Evolutionary conservation across 2,329 filamentous ascomycete genomes (phyloP), one percentile per base, ranked within the genome.

Genomic region (Clonostachys byssicola): DNA sequence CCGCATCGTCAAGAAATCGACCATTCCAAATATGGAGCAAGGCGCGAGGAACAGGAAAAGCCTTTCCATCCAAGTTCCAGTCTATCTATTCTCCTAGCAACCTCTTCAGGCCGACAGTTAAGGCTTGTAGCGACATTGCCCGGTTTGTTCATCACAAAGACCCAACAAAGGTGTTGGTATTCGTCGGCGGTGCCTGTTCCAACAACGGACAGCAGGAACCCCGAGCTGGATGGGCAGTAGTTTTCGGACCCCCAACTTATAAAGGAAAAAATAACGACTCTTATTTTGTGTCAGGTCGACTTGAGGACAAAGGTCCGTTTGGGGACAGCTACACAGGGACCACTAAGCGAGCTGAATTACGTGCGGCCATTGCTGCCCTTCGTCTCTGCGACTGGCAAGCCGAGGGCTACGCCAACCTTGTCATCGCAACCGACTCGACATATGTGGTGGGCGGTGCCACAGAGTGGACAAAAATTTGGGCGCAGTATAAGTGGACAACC

Each of bases 281-380:
- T 38, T 35, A 16, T 12, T 43, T 51, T 7, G 71, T 74, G 49
- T 51, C 50, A 5, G 65, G 60, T 45, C 67, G 64, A 13, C 62
- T 78, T 5, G 75, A 79, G 56, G 55, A 51, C 4, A 46, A 60
- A 35, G 73, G 75, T 0, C 73, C 72, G 4, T 70, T 59, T 43
- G 58, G 67, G 20, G 14, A 44, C 0, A 47, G 56, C 39, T 12
- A 16, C 6, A 44, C 52, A 8, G 71, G 74, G 49, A 79, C 67
- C 17, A 79, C 68, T 61, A 77, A 80, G 52, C 67, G 78, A 5
- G 79, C 79, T 4, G 75, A 81, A 56, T 68, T 83, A 7, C 77
- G 77, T 13, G 77, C 77, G 6, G 73, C 73, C 6, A 71, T 80
- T 42, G 73, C 66, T 6, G 79, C 71, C 5, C 63, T 81, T 20